These are phyloP conservation scores for Termitomyces sp. DNA, from an alignment of 768 basidiomycete genomes.

Conservation along the genomic window DNA sequence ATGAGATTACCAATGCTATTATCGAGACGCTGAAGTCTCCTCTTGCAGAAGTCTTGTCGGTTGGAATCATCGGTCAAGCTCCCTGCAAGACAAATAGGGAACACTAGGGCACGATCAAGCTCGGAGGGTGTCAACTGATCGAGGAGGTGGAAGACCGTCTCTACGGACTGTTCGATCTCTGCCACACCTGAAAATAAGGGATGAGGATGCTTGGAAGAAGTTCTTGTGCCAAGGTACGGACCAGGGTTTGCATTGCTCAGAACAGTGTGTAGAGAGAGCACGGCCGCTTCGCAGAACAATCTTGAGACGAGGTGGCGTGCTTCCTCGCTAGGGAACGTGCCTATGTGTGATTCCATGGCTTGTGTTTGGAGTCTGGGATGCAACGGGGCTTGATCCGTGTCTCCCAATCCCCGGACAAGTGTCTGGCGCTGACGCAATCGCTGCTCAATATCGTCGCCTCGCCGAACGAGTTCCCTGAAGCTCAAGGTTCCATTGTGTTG, in stretches of 20 bases:
- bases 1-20: slow-evolving; percentile 55
- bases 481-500: slow-evolving; percentile 62
- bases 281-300: slow-evolving; percentile 61
- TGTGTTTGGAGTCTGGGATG: slow-evolving; percentile 36
- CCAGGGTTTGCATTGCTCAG: slow-evolving; percentile 67
- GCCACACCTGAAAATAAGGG: slow-evolving; percentile 47
- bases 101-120: slow-evolving; percentile 62
- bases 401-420: slow-evolving; percentile 24
- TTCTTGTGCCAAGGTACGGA: slow-evolving; percentile 26
- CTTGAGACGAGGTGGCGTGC: slow-evolving; percentile 42
- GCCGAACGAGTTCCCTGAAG: slow-evolving; percentile 65
- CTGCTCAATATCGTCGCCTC: slow-evolving; percentile 69
- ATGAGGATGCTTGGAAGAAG: background rate
- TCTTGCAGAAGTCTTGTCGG: slow-evolving; percentile 53
- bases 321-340: slow-evolving; percentile 34
- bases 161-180: slow-evolving; percentile 60
- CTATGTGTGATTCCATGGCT: slow-evolving; percentile 23
- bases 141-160: slow-evolving; percentile 46
- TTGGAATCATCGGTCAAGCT: slow-evolving; percentile 64
- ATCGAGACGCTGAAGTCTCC: slow-evolving; percentile 48
- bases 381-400: slow-evolving; percentile 26
- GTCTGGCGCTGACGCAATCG: slow-evolving; percentile 44
- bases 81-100: slow-evolving; percentile 71
- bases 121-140: slow-evolving; percentile 50
- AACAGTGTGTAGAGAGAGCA: slow-evolving; percentile 67